Percentiles rank a stretch among this genome's conserved stretches.
phyloP scores from a whole-genome alignment of 768 basidiomycete genomes.

The Pilatotrama ljubarskyi region DNA sequence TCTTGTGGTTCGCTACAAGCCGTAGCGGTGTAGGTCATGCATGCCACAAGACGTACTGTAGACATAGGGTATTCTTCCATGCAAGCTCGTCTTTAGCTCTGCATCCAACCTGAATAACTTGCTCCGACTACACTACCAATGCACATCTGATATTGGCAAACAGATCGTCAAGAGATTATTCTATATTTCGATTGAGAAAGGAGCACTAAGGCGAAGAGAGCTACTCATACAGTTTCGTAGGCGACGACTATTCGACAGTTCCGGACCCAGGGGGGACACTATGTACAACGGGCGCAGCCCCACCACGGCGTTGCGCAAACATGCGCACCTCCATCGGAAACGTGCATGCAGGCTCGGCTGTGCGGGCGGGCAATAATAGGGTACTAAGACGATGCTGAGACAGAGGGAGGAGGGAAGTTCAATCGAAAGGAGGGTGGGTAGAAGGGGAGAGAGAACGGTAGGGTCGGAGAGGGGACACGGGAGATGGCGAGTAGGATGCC shows the following conservation, averaged over 20 bases:
- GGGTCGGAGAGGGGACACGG: neutral
- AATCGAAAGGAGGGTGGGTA: neutral
- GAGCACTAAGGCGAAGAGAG: neutral
- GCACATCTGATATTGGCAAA: too few species aligned
- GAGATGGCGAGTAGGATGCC: too few species aligned
- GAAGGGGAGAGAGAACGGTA: neutral
- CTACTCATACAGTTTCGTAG: conserved; percentile 16
- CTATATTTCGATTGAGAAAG: neutral
- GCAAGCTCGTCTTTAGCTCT: too few species aligned
- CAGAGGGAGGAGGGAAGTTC: neutral
- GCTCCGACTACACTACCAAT: too few species aligned
- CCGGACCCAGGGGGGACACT: conserved; percentile 10
- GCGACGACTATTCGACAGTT: conserved; percentile 11
- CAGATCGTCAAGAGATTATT: neutral
- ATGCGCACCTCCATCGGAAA: neutral
- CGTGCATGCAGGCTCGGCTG: neutral
- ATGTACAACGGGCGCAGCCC: conserved; percentile 9
- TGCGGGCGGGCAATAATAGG: neutral
- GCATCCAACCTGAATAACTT: too few species aligned
- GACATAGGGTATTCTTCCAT: too few species aligned
- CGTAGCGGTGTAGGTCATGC: too few species aligned
- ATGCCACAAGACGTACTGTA: too few species aligned
- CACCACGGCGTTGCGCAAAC: neutral
- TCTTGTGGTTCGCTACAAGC: neutral
- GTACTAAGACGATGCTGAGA: neutral